These are phyloP conservation scores for Globisporangium radiosum DNA, from an alignment of 352 stramenopile species.

Conservation along the genomic window DNA sequence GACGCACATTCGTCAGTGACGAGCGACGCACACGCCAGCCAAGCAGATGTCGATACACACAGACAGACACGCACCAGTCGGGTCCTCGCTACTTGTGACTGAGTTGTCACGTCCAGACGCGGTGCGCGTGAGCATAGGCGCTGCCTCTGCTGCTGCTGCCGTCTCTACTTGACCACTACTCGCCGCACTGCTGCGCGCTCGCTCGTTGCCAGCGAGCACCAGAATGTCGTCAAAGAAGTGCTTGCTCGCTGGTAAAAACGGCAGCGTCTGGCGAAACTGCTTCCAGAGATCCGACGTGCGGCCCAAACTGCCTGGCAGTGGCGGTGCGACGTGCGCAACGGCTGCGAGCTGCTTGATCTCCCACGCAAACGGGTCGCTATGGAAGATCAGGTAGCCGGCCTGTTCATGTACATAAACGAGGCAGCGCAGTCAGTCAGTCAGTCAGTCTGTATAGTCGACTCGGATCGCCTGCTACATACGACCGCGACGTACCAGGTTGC, in stretches of 20 bases:
- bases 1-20: no score
- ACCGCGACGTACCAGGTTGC: slow-evolving; percentile 43
- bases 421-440: background rate
- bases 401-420: slow-evolving; percentile 6
- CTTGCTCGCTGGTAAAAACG: slow-evolving; percentile 73
- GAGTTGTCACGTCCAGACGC: slow-evolving; percentile 7
- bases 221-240: slow-evolving; percentile 78
- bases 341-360: slow-evolving; percentile 49
- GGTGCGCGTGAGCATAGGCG: background rate
- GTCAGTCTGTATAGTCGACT: background rate
- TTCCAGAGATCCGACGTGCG: slow-evolving; percentile 62
- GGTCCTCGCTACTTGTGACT: slow-evolving; percentile 7
- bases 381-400: slow-evolving; percentile 54
- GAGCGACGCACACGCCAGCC: no score
- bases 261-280: slow-evolving; percentile 67
- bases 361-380: slow-evolving; percentile 35
- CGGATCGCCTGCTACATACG: background rate
- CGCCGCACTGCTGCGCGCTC: background rate
- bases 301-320: slow-evolving; percentile 30
- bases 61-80: background rate
- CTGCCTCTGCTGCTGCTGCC: background rate
- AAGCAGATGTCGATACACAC: no score
- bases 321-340: slow-evolving; percentile 44
- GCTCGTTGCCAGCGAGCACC: slow-evolving; percentile 20
- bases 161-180: background rate